Percentiles rank a stretch among this genome's conserved stretches.
Conservation (phyloP, 2,329 filamentous ascomycete genomes). For the Ophiostoma sp. region DNA sequence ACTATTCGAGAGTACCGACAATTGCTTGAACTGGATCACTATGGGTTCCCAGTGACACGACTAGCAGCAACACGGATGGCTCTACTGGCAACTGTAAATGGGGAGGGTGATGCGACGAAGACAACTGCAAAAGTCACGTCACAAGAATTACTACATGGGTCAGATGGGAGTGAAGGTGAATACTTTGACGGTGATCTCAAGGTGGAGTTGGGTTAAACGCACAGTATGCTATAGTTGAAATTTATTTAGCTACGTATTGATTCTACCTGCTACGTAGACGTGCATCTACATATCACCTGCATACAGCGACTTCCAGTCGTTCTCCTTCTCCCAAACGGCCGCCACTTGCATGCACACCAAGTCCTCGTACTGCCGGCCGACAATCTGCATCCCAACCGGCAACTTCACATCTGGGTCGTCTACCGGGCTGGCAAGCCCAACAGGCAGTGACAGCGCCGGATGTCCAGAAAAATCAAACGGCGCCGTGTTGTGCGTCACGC, state of each 20-base stretch:
- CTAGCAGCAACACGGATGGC: conserved; percentile 7
- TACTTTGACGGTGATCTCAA: not conserved
- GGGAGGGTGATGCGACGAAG: not conserved
- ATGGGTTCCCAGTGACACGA: not conserved
- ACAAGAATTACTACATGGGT: not conserved
- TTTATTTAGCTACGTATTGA: not conserved
- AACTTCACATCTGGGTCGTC: conserved; percentile 29
- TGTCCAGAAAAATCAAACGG: conserved; percentile 53
- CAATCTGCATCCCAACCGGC: conserved; percentile 38
- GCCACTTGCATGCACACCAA: conserved; percentile 34
- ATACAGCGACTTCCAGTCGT: not conserved
- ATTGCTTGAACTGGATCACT: not conserved
- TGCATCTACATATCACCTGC: not conserved
- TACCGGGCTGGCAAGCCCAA: conserved; percentile 36
- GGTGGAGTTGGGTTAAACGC: not conserved
- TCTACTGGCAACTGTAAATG: not conserved
- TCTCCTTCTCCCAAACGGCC: conserved; percentile 34
- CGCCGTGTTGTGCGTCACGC: conserved; percentile 39
- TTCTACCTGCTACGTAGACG: not conserved
- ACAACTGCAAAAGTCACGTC: not conserved
- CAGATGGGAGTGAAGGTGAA: not conserved
- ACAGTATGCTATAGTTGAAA: not conserved
- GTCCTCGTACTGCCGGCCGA: conserved; percentile 36
- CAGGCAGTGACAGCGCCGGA: conserved; percentile 50
- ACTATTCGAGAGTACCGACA: not conserved